Percentiles rank a stretch among this genome's conserved stretches.
These are phyloP conservation scores for Nakaseomyces bracarensis DNA, from an alignment of 1,139 yeast genomes.

Conservation along the genomic window DNA sequence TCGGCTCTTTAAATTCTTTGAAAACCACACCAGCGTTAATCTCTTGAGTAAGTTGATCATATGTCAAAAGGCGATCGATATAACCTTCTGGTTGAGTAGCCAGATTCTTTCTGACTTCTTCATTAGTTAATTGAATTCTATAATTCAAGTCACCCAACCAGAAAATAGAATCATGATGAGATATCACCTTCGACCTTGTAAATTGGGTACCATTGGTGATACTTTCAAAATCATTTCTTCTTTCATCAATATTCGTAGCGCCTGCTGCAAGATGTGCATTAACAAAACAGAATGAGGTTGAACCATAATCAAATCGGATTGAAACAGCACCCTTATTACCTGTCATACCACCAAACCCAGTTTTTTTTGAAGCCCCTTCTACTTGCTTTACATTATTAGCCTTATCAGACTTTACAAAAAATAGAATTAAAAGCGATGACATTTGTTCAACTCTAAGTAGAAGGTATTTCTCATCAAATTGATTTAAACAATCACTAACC, in stretches of 20 bases:
- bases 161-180: constrained; percentile 74
- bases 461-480: constrained; percentile 43
- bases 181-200: constrained; percentile 43
- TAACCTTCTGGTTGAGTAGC: constrained; percentile 40
- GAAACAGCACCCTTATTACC: constrained; percentile 96
- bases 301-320: constrained; percentile 71
- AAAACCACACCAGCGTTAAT: constrained; percentile 65
- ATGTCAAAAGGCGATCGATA: constrained; percentile 47
- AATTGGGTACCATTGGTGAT: constrained; percentile 42
- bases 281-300: constrained; percentile 66
- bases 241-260: constrained; percentile 60
- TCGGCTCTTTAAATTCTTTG: constrained; percentile 67
- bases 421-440: constrained; percentile 70
- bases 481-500: constrained; percentile 50
- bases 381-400: constrained; percentile 52
- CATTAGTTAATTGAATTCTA: constrained; percentile 63
- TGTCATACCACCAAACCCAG: constrained; percentile 91
- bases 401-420: constrained; percentile 53
- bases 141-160: constrained; percentile 95
- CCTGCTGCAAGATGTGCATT: constrained; percentile 95
- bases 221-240: constrained; percentile 74
- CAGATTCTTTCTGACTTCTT: constrained; percentile 45
- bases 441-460: constrained; percentile 77
- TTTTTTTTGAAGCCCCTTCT: constrained; percentile 75
- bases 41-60: constrained; percentile 72